Evolutionary conservation across 1,139 yeast genomes (phyloP).

Genomic region (Taphrina wiesneri): DNA sequence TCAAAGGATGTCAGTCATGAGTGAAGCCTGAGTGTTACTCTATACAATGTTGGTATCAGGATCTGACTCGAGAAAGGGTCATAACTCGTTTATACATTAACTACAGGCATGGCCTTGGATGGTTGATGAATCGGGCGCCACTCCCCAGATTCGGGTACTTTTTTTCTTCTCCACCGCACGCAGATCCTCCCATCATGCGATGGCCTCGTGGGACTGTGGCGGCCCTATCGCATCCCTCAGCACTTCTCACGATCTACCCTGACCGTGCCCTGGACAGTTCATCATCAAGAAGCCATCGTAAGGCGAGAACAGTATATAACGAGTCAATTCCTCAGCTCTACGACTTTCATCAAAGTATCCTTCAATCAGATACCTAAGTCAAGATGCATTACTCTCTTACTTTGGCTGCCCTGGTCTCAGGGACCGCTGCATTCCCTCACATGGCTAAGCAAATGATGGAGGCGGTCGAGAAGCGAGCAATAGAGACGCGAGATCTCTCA

Average conservation of each 20-base stretch:
- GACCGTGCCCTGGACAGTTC: background rate
- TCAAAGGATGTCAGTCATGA: too few relatives aligned
- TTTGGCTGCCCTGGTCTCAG: slow-evolving; percentile 20
- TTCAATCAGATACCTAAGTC: background rate
- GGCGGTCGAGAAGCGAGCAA: slow-evolving; percentile 15
- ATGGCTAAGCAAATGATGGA: slow-evolving; percentile 28
- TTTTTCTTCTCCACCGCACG: too few relatives aligned
- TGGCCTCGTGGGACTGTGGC: background rate
- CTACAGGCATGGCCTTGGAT: too few relatives aligned
- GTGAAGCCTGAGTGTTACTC: too few relatives aligned
- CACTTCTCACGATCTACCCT: background rate
- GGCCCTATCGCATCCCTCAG: background rate
- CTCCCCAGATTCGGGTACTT: too few relatives aligned
- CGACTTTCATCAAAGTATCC: background rate
- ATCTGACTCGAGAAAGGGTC: too few relatives aligned
- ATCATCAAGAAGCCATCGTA: background rate
- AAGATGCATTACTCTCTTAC: slow-evolving; percentile 11
- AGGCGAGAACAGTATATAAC: background rate
- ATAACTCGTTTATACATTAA: too few relatives aligned
- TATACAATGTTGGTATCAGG: too few relatives aligned
- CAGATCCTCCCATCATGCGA: background rate
- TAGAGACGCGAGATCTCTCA: background rate
- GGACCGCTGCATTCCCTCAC: slow-evolving; percentile 28
- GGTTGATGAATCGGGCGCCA: too few relatives aligned
- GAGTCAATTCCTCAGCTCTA: background rate